Percentiles rank a stretch among this genome's conserved stretches.
phyloP scores from a whole-genome alignment of 306 rosid species.

The cucumber (Cucumis sativus) region DNA sequence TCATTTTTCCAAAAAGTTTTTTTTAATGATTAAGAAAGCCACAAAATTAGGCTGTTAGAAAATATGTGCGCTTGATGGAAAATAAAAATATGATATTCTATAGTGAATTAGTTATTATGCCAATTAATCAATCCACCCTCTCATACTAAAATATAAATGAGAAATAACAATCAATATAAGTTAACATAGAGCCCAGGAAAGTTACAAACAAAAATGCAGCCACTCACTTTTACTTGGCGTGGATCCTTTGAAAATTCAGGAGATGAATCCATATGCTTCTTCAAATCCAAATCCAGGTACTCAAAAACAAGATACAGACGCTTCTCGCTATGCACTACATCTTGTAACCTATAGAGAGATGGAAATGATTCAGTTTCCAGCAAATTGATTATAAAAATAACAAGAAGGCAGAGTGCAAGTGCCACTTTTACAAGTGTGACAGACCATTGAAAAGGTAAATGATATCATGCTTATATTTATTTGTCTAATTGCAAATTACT shows the following conservation, averaged over 20 bases:
- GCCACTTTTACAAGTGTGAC: background rate
- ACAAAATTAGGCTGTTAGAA: background rate
- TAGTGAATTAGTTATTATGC: background rate
- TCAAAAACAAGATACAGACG: conserved; percentile 90
- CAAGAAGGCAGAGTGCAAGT: background rate
- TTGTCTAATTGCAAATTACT: background rate
- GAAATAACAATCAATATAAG: background rate
- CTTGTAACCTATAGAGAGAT: conserved; percentile 55
- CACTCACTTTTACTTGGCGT: conserved; percentile 70
- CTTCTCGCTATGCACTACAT: conserved; percentile 88
- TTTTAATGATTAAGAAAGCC: background rate
- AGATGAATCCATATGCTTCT: conserved; percentile 97
- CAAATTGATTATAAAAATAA: background rate
- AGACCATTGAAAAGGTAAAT: background rate
- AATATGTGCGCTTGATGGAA: background rate
- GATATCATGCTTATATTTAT: background rate
- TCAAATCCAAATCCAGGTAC: conserved; percentile 92
- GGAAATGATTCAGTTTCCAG: background rate
- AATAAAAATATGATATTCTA: background rate
- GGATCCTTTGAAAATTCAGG: conserved; percentile 82
- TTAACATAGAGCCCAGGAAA: background rate
- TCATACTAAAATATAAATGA: background rate
- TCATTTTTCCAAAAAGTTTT: background rate
- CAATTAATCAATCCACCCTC: background rate
- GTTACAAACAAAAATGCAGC: background rate